Evolutionary conservation across 371 early-diverging fungal genomes (phyloP).

Genomic region (Mortierella sp.): DNA sequence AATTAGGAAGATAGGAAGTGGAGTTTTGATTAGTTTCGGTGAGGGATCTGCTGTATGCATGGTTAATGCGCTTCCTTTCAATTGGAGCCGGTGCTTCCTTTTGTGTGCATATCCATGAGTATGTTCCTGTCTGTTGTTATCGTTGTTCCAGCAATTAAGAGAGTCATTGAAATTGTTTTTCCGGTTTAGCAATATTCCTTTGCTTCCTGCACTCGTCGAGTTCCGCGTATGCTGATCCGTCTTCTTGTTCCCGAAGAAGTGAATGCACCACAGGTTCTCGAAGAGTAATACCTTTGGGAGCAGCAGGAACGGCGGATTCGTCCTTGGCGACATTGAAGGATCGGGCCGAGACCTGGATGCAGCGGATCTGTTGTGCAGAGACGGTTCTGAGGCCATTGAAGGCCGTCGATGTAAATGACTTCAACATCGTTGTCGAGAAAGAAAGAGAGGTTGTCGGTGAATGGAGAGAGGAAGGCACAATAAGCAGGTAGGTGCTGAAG

Average conservation of each 20-base stretch:
- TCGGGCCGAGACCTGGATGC: slow-evolving; percentile 51
- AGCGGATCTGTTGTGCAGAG: slow-evolving; percentile 37
- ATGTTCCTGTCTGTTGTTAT: neutral
- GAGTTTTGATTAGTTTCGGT: neutral
- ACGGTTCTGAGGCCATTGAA: slow-evolving; percentile 35
- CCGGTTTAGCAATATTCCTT: neutral
- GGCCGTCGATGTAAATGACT: slow-evolving; percentile 43
- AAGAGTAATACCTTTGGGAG: slow-evolving; percentile 46
- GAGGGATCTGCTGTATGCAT: neutral
- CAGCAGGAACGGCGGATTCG: slow-evolving; percentile 24
- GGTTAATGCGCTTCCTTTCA: neutral
- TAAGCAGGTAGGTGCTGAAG: neutral
- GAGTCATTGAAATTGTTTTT: neutral
- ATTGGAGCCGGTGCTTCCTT: neutral
- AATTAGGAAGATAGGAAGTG: neutral
- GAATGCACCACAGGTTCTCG: neutral
- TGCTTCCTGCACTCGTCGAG: neutral
- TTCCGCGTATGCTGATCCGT: slow-evolving; percentile 1
- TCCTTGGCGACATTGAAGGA: slow-evolving; percentile 35
- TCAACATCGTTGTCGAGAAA: slow-evolving; percentile 35
- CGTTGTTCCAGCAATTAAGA: neutral
- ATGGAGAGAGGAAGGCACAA: neutral
- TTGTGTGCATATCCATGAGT: neutral
- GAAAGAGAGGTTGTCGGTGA: slow-evolving; percentile 7
- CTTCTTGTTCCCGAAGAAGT: neutral